Evolutionary conservation across 2,329 filamentous ascomycete species (phyloP), one percentile per base, ranked within the genome.

Genomic region (Gremmenia infestans): DNA sequence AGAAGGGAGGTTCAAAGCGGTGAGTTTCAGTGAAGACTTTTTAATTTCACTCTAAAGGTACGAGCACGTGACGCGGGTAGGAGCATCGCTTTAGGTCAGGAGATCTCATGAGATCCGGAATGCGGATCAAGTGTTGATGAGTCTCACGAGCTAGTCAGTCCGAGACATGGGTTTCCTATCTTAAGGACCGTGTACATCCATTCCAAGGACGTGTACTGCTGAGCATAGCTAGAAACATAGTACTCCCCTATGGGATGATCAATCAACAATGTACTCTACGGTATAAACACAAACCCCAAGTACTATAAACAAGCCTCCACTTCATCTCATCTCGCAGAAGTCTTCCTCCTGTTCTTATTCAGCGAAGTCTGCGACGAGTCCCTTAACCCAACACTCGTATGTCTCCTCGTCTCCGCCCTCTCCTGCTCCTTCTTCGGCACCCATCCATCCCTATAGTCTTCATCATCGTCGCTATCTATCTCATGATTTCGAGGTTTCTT

Each of bases 381-480:
- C 17, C 48, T 61, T 15, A 62, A 46, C 11, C 57, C 49, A 48
- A 52, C 45, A 25, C 60, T 56, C 2, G 55, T 56, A 37, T 55
- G 52, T 51, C 59, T 48, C 40, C 50, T 50, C 32, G 56, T 55
- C 36, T 58, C 56, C 45, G 53, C 35, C 12, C 48, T 54, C 9
- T 22, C 53, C 48, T 39, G 62, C 6, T 48, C 53, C 35, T 58
- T 63, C 52, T 62, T 62, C 15, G 50, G 28, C n/a, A 54, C 54
- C 62, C 64, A 61, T 17, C 58, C 62, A 12, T 39, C 37, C 48
- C 42, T 35, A 15, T 48, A 28, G 15, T 47, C 51, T 9, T 53
- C 48, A n/a, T 52, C 52, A 28, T 54, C 22, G 23, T 59, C 53
- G 15, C 55, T 40, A 19, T 28, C 23, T 37, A 51, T 15, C 48